phyloP scores from a whole-genome alignment of 208 protist species.

The Willaertia magna region DNA sequence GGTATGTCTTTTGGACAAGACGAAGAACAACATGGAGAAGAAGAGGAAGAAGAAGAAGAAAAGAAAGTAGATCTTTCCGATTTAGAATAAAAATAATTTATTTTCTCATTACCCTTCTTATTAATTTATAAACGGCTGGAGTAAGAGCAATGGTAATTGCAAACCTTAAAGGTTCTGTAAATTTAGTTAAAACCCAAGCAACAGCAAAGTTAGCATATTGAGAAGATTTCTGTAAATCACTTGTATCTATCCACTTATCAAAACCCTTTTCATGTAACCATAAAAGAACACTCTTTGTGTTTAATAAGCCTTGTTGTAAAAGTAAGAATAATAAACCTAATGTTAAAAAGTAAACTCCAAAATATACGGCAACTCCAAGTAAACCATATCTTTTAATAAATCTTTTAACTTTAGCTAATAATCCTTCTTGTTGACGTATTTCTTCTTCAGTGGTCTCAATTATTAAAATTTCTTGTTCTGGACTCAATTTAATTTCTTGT shows the following conservation, averaged over 20 bases:
- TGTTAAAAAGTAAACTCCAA: not conserved
- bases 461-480: not conserved
- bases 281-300: not conserved
- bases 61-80: not conserved
- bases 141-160: not conserved
- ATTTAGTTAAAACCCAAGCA: not conserved
- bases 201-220: not conserved
- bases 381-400: not conserved
- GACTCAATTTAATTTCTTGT: not conserved
- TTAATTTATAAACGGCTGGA: not conserved
- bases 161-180: not conserved
- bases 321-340: not conserved
- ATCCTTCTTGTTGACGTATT: not conserved
- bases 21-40: not conserved
- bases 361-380: not conserved
- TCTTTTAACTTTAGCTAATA: not conserved
- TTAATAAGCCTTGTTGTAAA: not conserved
- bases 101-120: not conserved
- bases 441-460: not conserved
- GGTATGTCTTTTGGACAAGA: not conserved
- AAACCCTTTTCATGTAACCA: not conserved
- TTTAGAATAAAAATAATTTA: not conserved
- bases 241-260: not conserved
- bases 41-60: not conserved
- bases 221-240: not conserved